phyloP scores from a whole-genome alignment of 768 basidiomycete genomes.

The Heimioporus sp. region DNA sequence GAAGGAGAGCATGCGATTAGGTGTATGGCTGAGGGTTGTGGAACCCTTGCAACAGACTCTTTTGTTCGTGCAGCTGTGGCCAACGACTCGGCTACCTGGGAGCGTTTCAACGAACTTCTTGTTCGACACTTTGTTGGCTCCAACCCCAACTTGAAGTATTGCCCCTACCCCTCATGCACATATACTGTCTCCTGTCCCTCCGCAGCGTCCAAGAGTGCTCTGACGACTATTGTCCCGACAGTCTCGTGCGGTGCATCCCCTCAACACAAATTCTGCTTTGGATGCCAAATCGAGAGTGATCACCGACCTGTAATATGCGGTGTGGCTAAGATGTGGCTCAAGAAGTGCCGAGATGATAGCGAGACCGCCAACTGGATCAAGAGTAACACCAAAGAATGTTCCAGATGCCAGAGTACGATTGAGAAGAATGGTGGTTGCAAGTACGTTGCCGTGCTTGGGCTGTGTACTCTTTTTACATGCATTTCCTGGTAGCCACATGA shows the following conservation, averaged over 20 bases:
- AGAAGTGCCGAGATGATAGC: constrained; percentile 96
- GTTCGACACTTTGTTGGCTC: constrained; percentile 89
- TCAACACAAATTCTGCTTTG: constrained; percentile 88
- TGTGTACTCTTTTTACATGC: constrained; percentile 56
- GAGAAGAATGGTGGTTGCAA: constrained; percentile 99
- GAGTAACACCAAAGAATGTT: constrained; percentile 98
- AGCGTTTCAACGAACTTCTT: constrained; percentile 83
- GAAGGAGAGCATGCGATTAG: constrained; percentile 72
- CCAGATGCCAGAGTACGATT: constrained; percentile 94
- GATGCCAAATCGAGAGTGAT: constrained; percentile 83
- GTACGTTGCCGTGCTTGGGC: constrained; percentile 66
- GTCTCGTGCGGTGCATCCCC: constrained; percentile 77
- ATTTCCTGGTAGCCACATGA: constrained; percentile 80
- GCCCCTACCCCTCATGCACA: constrained; percentile 92
- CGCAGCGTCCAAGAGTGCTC: constrained; percentile 71
- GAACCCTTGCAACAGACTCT: constrained; percentile 58
- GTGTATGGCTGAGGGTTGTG: constrained; percentile 82
- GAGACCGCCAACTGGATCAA: constrained; percentile 99
- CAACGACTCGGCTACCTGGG: constrained; percentile 52
- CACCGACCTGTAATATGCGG: constrained; percentile 90
- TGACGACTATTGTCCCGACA: constrained; percentile 82
- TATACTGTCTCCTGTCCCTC: constrained; percentile 88
- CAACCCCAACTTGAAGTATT: constrained; percentile 83
- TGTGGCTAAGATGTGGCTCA: constrained; percentile 90
- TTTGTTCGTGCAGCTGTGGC: constrained; percentile 60